Evolutionary conservation across 169 alveolate genomes (phyloP).

Genomic region (Plasmodium gaboni): DNA sequence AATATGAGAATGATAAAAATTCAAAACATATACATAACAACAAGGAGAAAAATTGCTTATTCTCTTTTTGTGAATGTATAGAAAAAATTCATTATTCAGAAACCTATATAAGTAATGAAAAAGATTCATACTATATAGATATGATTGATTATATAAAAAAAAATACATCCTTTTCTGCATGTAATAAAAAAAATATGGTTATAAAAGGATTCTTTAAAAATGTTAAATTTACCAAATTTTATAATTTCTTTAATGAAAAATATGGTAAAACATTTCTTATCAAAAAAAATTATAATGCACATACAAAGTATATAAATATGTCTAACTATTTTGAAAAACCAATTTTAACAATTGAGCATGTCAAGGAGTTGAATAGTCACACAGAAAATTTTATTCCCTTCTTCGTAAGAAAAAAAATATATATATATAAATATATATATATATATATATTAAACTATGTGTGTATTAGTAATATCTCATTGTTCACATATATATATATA

Average conservation of each 20-base stretch:
- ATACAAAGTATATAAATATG: slow-evolving; percentile 62
- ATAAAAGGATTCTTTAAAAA: slow-evolving; percentile 65
- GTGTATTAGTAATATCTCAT: too few species aligned
- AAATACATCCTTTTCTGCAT: slow-evolving; percentile 37
- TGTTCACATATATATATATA: background rate
- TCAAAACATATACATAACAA: background rate
- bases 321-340: slow-evolving; percentile 54
- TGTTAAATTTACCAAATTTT: slow-evolving; percentile 55
- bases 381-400: slow-evolving; percentile 47
- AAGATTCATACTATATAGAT: slow-evolving; percentile 40
- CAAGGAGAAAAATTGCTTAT: background rate
- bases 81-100: slow-evolving; percentile 60
- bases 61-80: slow-evolving; percentile 46
- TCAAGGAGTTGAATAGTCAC: slow-evolving; percentile 51
- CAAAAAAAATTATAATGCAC: slow-evolving; percentile 17
- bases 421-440: background rate
- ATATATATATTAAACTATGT: too few species aligned
- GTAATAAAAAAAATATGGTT: slow-evolving; percentile 54
- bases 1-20: background rate
- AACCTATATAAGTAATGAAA: slow-evolving; percentile 40
- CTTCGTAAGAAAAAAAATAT: slow-evolving; percentile 37
- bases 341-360: slow-evolving; percentile 51
- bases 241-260: slow-evolving; percentile 44
- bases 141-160: slow-evolving; percentile 48
- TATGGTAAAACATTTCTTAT: slow-evolving; percentile 19